Evolutionary conservation across 2,329 filamentous ascomycete species (phyloP), one percentile per base, ranked within the genome.

Genomic region (Calonectria naviculata): DNA sequence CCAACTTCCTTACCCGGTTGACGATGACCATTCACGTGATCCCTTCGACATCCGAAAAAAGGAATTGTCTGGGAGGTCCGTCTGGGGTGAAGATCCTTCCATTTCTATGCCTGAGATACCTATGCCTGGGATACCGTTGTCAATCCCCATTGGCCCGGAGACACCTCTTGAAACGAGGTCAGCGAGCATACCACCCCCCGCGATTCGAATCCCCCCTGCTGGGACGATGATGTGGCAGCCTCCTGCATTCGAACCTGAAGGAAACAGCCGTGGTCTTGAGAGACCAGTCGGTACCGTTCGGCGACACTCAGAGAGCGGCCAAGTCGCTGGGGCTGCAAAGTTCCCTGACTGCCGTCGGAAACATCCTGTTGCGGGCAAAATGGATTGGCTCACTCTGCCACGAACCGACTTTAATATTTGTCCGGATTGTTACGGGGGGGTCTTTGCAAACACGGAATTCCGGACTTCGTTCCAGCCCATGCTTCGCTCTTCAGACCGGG

Each of bases 321-420:
- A 76, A 65, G 47, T 75, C 34, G 49, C 70, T 47, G 67, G 77
- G 67, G 66, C 87, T 8, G 80, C 84, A 13, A 83, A 85, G 26
- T 86, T 95, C 17, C 90, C 93, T 4, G 87, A 91, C 3, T 98
- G 95, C 76, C 92, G 92, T 8, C 89, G 94, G 71, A 90, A 88
- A 44, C 84, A 87, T 5, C 89, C 90, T 13, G 88, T 90, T 15
- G 84, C 89, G 12, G 91, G 92, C 2, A 88, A 92, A 71, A 86
- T 92, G 72, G 94, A 97, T 78, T 98, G 95, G 94, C 91, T 95
- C 72, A 95, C 93, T 0, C 86, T 98, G 5, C 90, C 90, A 5
- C 90, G 91, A 17, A 89, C 92, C 71, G 89, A 91, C 15, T 93
- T 98, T 76, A 91, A 94, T 73, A 93, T 98, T 54, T 98, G 96